phyloP scores from a whole-genome alignment of 2,329 filamentous ascomycete genomes.

The Ophiocordyceps camponoti-leonardi region DNA sequence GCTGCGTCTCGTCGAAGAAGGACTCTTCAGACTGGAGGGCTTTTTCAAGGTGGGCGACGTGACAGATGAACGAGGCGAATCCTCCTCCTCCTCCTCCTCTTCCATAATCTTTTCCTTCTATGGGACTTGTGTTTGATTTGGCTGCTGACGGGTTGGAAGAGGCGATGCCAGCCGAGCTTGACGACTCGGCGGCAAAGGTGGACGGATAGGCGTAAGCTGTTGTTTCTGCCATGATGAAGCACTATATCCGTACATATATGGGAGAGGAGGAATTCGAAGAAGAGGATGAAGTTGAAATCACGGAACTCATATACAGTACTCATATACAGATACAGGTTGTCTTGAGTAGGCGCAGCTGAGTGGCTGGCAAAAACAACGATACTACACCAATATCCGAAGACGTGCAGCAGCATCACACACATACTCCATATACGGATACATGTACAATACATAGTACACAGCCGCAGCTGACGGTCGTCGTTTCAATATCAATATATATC shows the following conservation, averaged over 20 bases:
- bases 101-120: too few relatives aligned
- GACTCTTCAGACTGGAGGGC: not conserved
- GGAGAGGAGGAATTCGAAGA: not conserved
- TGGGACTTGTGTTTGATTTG: not conserved
- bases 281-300: not conserved
- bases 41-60: not conserved
- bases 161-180: not conserved
- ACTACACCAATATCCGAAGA: too few relatives aligned
- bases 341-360: too few relatives aligned
- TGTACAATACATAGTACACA: not conserved
- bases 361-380: too few relatives aligned
- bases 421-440: too few relatives aligned
- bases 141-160: not conserved
- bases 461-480: not conserved
- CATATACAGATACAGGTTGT: not conserved
- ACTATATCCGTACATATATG: too few relatives aligned
- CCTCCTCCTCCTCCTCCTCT: not conserved
- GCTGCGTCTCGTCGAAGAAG: not conserved
- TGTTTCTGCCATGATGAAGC: not conserved
- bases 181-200: not conserved
- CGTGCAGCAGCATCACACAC: not conserved
- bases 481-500: too few relatives aligned
- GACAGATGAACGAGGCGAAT: not conserved
- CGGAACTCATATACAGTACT: too few relatives aligned
- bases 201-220: not conserved